phyloP scores from a whole-genome alignment of 305 asterid species.

The Solanum aculeatissimum region DNA sequence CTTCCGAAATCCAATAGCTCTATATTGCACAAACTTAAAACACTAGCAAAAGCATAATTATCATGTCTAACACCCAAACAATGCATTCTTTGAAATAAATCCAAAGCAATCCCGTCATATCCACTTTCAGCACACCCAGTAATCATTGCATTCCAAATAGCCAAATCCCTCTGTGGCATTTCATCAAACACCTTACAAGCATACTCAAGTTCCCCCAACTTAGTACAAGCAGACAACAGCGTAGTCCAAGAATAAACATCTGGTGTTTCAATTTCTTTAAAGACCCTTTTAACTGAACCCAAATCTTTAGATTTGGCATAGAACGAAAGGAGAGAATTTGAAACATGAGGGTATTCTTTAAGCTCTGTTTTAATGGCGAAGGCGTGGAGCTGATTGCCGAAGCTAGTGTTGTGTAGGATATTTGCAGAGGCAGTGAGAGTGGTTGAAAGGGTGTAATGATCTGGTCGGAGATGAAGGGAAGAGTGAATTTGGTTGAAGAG shows the following conservation, averaged over 20 bases:
- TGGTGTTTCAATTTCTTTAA: slow-evolving; percentile 38
- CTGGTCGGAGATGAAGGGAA: slow-evolving; percentile 44
- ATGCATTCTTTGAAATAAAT: slow-evolving; percentile 46
- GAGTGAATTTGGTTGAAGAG: slow-evolving; percentile 48
- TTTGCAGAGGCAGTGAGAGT: slow-evolving; percentile 57
- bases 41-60: slow-evolving; percentile 63
- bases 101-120: slow-evolving; percentile 27
- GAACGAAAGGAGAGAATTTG: slow-evolving; percentile 56
- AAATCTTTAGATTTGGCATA: slow-evolving; percentile 54
- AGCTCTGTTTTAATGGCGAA: slow-evolving; percentile 41
- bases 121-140: slow-evolving; percentile 63
- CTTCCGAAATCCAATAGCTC: slow-evolving; percentile 42
- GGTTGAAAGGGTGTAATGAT: slow-evolving; percentile 68
- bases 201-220: slow-evolving; percentile 53
- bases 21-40: slow-evolving; percentile 47
- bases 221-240: slow-evolving; percentile 47
- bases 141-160: slow-evolving; percentile 75
- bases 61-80: slow-evolving; percentile 39
- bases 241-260: slow-evolving; percentile 73
- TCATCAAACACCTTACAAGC: slow-evolving; percentile 46
- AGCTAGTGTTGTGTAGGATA: slow-evolving; percentile 11
- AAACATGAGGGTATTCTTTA: slow-evolving; percentile 34
- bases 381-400: slow-evolving; percentile 59
- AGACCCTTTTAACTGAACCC: slow-evolving; percentile 37
- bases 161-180: slow-evolving; percentile 45